A percentile compares a stretch with the other conserved stretches of the same genome.
phyloP scores from a whole-genome alignment of 768 basidiomycete genomes.

The Suillus ampliporus region DNA sequence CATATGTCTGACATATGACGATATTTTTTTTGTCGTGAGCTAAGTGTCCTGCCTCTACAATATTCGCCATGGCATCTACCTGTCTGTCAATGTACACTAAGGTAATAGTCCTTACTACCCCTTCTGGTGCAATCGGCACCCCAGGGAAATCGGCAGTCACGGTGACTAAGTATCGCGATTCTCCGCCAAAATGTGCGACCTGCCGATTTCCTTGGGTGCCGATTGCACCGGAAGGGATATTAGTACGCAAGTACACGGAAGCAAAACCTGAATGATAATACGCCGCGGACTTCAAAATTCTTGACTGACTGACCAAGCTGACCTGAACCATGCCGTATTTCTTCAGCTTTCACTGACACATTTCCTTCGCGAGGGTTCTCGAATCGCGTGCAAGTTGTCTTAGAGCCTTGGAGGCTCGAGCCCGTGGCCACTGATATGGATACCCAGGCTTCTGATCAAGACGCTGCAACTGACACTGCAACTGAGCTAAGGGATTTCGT shows the following conservation, averaged over 20 bases:
- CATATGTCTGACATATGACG: neutral
- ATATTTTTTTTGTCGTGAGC: neutral
- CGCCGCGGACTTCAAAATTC: conserved; percentile 1
- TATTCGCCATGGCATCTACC: too few relatives aligned
- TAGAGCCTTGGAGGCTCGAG: neutral
- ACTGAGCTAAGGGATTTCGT: conserved; percentile 33
- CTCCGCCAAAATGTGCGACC: too few relatives aligned
- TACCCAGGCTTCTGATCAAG: neutral
- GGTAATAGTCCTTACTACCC: too few relatives aligned
- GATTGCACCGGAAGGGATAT: too few relatives aligned
- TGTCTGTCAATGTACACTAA: too few relatives aligned
- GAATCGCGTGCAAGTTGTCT: neutral
- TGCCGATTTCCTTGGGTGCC: too few relatives aligned
- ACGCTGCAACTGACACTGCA: conserved; percentile 13
- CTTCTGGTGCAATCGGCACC: too few relatives aligned
- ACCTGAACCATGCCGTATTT: neutral
- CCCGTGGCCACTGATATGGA: conserved; percentile 1
- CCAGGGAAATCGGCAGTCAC: too few relatives aligned
- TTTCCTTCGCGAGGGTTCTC: neutral
- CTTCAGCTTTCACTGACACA: neutral
- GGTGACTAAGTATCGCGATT: too few relatives aligned
- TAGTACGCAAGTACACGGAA: too few relatives aligned
- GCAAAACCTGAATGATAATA: neutral
- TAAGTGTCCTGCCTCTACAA: neutral
- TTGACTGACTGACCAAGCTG: too few relatives aligned